These are phyloP conservation scores for Aspergillus awamori DNA, from an alignment of 2,329 filamentous ascomycete species.

Conservation along the genomic window DNA sequence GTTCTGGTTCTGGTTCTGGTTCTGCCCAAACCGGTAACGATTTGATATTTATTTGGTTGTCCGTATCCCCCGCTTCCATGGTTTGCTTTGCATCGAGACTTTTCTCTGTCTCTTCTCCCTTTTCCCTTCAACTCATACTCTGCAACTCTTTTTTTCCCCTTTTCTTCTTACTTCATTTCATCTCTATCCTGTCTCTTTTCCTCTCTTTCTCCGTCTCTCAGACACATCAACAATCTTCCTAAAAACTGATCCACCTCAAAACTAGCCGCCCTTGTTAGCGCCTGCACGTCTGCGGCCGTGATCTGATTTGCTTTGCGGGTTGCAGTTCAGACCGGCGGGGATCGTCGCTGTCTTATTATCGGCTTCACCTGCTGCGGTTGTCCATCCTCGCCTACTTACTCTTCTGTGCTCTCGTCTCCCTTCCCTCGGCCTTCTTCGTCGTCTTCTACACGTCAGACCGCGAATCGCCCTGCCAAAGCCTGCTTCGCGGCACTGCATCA, in stretches of 20 bases:
- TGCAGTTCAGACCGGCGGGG: not conserved
- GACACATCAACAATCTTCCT: not conserved
- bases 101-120: not conserved
- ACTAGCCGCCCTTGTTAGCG: not conserved
- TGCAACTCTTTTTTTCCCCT: slow-evolving; percentile 13
- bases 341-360: slow-evolving; percentile 3
- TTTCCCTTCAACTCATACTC: slow-evolving; percentile 18
- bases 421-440: not conserved
- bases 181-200: not conserved
- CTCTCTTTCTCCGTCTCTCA: not conserved
- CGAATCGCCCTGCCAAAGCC: not conserved
- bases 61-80: not conserved
- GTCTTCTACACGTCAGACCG: not conserved
- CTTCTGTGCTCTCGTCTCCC: not conserved
- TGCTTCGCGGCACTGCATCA: not conserved
- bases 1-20: not conserved
- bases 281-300: not conserved
- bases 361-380: not conserved
- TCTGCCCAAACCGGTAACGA: slow-evolving; percentile 1
- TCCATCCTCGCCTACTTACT: not conserved
- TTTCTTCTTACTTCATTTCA: slow-evolving; percentile 16
- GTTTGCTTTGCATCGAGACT: not conserved
- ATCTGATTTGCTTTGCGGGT: slow-evolving; percentile 1
- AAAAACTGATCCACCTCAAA: not conserved
- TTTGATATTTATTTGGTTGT: not conserved